Conservation (phyloP, 345 rosid genomes). For the Odontarrhena argentea region DNA sequence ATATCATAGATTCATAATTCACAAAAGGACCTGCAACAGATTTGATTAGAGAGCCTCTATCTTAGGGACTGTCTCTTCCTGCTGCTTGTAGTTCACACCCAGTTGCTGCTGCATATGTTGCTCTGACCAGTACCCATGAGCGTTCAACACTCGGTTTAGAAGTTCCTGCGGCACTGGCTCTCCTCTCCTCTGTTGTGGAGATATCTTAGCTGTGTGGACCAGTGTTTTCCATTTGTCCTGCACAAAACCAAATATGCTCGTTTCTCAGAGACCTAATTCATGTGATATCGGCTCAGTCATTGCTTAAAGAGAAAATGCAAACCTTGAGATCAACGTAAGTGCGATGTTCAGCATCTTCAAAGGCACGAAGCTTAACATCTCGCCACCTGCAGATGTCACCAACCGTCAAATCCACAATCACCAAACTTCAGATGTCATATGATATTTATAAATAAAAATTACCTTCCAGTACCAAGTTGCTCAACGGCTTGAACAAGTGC, state of each 20-base stretch:
- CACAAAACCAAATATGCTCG: background rate
- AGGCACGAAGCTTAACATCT: slow-evolving; percentile 82
- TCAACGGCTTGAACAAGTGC: slow-evolving; percentile 96
- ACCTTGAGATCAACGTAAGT: slow-evolving; percentile 98
- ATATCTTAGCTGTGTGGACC: slow-evolving; percentile 92
- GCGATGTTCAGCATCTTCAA: slow-evolving; percentile 84
- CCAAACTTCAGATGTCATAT: background rate
- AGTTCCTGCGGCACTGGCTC: slow-evolving; percentile 96
- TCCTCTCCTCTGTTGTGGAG: slow-evolving; percentile 96
- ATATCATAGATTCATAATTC: slow-evolving; percentile 20
- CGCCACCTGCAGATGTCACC: slow-evolving; percentile 70
- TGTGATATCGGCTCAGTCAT: background rate
- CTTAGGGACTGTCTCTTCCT: slow-evolving; percentile 19
- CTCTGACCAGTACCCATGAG: slow-evolving; percentile 86
- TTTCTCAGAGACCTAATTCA: slow-evolving; percentile 1
- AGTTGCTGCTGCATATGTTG: slow-evolving; percentile 69
- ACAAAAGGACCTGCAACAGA: slow-evolving; percentile 13
- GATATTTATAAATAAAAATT: background rate
- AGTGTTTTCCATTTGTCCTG: slow-evolving; percentile 99
- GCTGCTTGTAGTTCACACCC: slow-evolving; percentile 40
- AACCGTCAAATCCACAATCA: slow-evolving; percentile 10
- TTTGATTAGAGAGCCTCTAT: slow-evolving; percentile 42
- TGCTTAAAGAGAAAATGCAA: background rate
- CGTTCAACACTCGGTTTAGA: slow-evolving; percentile 72
- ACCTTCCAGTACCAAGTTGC: slow-evolving; percentile 97